A percentile compares a stretch with the other conserved stretches of the same genome.
Evolutionary conservation across 139 green algal species (phyloP).

Genomic region (Prasinococcaceae sp.): DNA sequence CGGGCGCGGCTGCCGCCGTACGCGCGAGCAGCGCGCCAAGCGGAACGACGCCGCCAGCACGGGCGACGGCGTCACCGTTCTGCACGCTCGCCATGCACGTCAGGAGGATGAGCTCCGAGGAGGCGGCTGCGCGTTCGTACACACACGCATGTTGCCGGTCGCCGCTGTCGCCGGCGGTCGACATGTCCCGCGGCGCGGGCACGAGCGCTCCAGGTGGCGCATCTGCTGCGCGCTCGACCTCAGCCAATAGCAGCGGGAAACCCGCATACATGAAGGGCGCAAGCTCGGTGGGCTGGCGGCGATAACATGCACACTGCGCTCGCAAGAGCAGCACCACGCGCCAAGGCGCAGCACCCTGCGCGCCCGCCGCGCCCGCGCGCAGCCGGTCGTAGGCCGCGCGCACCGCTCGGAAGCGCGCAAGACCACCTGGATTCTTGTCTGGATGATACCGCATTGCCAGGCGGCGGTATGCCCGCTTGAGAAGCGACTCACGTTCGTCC

Average conservation of each 20-base stretch:
- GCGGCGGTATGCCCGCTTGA: conserved; percentile 74
- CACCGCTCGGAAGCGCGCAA: conserved; percentile 60
- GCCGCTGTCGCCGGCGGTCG: too few relatives aligned
- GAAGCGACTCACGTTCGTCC: not conserved
- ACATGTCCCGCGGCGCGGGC: too few relatives aligned
- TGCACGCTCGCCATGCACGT: too few relatives aligned
- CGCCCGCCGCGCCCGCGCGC: conserved; percentile 41
- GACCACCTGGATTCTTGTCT: conserved; percentile 81
- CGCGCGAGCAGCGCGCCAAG: too few relatives aligned
- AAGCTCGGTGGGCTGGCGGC: conserved; percentile 50
- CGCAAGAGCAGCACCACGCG: conserved; percentile 58
- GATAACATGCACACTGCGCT: conserved; percentile 53
- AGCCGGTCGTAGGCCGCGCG: conserved; percentile 80
- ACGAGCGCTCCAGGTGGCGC: conserved; percentile 27
- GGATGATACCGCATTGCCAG: conserved; percentile 57
- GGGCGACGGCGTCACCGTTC: too few relatives aligned
- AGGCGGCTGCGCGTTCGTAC: too few relatives aligned
- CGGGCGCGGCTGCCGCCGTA: too few relatives aligned
- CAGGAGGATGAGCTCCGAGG: too few relatives aligned
- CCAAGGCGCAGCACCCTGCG: conserved; percentile 54
- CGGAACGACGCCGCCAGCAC: too few relatives aligned
- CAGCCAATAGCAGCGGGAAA: conserved; percentile 71
- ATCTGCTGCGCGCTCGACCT: too few relatives aligned
- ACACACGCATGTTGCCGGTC: too few relatives aligned
- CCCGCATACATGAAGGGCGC: conserved; percentile 85